Evolutionary conservation across 2,329 filamentous ascomycete species (phyloP), one percentile per base, ranked within the genome.

Genomic region (Fusarium sambucinum): DNA sequence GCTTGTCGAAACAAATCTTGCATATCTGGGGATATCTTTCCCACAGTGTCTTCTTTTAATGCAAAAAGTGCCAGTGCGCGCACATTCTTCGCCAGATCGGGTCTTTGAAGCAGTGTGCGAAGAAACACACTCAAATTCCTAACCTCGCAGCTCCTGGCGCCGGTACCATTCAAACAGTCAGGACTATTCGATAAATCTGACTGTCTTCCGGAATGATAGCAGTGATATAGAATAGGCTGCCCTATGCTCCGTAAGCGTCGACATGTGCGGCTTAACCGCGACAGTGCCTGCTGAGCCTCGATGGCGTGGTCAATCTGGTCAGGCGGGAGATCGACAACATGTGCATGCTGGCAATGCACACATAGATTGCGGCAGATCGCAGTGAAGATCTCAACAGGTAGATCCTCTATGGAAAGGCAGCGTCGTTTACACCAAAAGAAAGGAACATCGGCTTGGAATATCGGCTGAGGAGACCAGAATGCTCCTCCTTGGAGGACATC

Each of bases 1-100:
- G 73, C 73, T 25, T 74, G 71, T 38, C 69, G 71, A 45, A 74
- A 74, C 5, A 74, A 68, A n/a, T 54, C 37, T 17, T 74, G 73
- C 8, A 69, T 73, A 17, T 61, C 60, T 33, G 37, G 32, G 13
- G 72, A 35, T 8, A 70, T 59, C 8, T 61, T 48, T 29, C 55
- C 38, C 30, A 56, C 51, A 33, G 59, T 58, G 3, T 65, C 63
- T 23, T 70, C 60, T 23, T 52, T 56, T 10, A 73, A 47, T 5
- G 68, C 71, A 54, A 71, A 72, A 51, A 74, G 74, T n/a, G 73
- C 62, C 5, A 74, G 56, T 7, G 63, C 73, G 13, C 70, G 69
- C 6, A 74, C 71, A 38, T 66, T 42, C 16, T 70, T 74, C 6
- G 73, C 73, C 40, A 74, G 42, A 19, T 74, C 72, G 2, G 72